phyloP scores from a whole-genome alignment of 805 yeast species.

The Myxozyma neotropica region DNA sequence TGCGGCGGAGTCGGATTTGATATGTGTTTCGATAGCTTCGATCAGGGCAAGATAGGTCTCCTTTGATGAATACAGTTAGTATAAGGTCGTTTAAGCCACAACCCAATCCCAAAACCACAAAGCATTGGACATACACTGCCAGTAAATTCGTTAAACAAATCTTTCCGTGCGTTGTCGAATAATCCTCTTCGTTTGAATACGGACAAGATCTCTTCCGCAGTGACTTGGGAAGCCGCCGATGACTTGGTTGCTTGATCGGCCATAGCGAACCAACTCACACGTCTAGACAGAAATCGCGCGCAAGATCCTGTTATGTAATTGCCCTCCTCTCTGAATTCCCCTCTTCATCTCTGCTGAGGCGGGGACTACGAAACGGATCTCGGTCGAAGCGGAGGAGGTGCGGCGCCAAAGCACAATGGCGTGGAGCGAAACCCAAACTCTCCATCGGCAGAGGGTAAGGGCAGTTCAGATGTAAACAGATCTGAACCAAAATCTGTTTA shows the following conservation, averaged over 20 bases:
- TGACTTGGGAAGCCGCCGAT: slow-evolving; percentile 41
- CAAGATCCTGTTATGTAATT: background rate
- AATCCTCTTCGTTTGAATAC: slow-evolving; percentile 35
- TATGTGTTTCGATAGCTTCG: slow-evolving; percentile 19
- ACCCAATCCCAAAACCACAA: too few species aligned
- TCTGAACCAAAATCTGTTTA: background rate
- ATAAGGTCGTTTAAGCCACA: too few species aligned
- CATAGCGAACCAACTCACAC: background rate
- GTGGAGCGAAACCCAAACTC: background rate
- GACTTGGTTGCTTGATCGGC: background rate
- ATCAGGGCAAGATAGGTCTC: slow-evolving; percentile 11
- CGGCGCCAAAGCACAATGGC: background rate
- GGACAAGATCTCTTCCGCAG: slow-evolving; percentile 39
- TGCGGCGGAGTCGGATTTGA: slow-evolving; percentile 20
- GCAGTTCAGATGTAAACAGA: background rate
- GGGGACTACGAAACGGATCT: too few species aligned
- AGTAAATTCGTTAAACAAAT: slow-evolving; percentile 28
- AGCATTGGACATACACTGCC: slow-evolving; percentile 32
- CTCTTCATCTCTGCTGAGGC: too few species aligned
- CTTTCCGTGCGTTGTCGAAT: slow-evolving; percentile 34
- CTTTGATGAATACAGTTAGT: background rate
- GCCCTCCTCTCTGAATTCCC: too few species aligned
- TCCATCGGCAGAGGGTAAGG: background rate
- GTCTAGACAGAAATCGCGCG: background rate
- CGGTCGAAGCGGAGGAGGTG: too few species aligned